Evolutionary conservation across 179 eudicot species (phyloP), one percentile per base, ranked within the genome.

Genomic region (Corrigiola litoralis): DNA sequence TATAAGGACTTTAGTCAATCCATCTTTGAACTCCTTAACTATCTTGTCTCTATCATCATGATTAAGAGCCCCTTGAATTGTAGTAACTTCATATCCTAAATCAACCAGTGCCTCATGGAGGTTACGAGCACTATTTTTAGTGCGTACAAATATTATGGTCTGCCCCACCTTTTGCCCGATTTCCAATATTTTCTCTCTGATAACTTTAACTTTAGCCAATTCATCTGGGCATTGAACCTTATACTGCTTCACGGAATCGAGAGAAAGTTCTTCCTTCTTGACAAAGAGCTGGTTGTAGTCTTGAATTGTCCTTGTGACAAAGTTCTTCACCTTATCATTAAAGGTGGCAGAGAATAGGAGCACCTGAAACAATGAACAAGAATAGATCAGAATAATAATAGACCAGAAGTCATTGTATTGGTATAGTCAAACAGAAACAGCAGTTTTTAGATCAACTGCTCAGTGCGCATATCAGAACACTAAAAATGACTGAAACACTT

Each of bases 271-370:
- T 80, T 92, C 97, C 78, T 90, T 90, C 72, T 87, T 82, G 7
- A 90, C 97, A 79, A 84, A 90, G 55, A 87, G 76, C 42, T 92
- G 86, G 67, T 90, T 92, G 77, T 86, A 83, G 27, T 82, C 84
- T n/a, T 55, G 70, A 60, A 87, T 87, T 67, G 85, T 80, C 74
- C 76, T 81, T 6, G 84, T 66, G 6, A 84, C 87, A 71, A 92
- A 90, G 40, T 72, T 68, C 79, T 71, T 84, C 64, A 90, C 97
- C 63, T 62, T 69, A 2, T 90, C 95, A 77, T 83, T 80, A 64
- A 92, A 92, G n/a, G 98, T 92, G 42, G 98, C 98, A 17, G 97
- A 92, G 77, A 92, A 92, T 10, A 92, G 75, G 65, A 90, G 89
- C 67, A 92, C 98, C 97, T 92, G 84, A 33, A 34, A 42, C 42